phyloP scores from a whole-genome alignment of 768 basidiomycete species.

The Grammothele lineata region DNA sequence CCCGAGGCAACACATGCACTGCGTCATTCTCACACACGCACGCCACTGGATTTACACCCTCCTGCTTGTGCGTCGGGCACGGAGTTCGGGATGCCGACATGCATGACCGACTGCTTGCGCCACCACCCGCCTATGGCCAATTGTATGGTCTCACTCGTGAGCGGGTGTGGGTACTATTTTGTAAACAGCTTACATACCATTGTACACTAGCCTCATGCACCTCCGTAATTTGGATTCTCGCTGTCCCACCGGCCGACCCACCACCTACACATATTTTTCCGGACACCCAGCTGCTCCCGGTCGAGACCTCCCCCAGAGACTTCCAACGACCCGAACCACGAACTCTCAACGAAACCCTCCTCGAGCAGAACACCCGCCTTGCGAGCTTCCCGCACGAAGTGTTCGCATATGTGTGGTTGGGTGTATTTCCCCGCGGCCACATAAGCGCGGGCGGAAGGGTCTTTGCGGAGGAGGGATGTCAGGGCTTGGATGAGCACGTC shows the following conservation, averaged over 20 bases:
- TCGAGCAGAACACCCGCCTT: slow-evolving; percentile 43
- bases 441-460: slow-evolving; percentile 41
- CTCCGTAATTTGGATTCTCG: not conserved
- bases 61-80: too few species aligned
- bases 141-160: too few species aligned
- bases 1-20: too few species aligned
- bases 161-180: too few species aligned
- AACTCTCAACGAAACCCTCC: slow-evolving; percentile 35
- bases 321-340: slow-evolving; percentile 45
- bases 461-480: slow-evolving; percentile 40
- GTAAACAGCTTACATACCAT: too few species aligned
- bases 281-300: slow-evolving; percentile 38
- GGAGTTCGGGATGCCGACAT: too few species aligned
- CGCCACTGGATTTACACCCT: too few species aligned
- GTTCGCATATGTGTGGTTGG: slow-evolving; percentile 42
- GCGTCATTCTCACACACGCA: too few species aligned
- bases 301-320: slow-evolving; percentile 43
- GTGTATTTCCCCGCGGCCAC: slow-evolving; percentile 68
- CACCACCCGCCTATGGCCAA: not conserved
- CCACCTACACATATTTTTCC: slow-evolving; percentile 58
- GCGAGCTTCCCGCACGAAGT: slow-evolving; percentile 42
- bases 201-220: too few species aligned
- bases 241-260: slow-evolving; percentile 54
- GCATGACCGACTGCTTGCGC: not conserved
- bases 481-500: slow-evolving; percentile 50